Percentiles rank a stretch among this genome's conserved stretches.
Conservation (phyloP, 345 rosid genomes). For the Melastoma malabathricum region DNA sequence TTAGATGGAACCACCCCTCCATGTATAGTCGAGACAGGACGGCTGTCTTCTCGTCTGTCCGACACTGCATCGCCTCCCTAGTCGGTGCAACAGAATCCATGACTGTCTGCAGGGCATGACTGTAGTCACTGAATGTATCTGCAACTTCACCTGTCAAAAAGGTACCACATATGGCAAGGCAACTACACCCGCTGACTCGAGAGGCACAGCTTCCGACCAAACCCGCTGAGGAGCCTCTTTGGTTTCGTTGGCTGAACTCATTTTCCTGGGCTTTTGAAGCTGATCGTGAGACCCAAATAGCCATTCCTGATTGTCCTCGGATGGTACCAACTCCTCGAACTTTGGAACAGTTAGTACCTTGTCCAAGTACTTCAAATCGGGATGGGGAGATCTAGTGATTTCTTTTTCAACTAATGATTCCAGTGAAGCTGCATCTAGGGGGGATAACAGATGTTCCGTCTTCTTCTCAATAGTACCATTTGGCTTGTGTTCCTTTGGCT, state of each 20-base stretch:
- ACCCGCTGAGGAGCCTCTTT: conserved; percentile 24
- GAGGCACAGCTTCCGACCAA: conserved; percentile 47
- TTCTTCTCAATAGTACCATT: conserved; percentile 30
- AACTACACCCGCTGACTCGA: conserved; percentile 44
- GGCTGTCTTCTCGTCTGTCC: no score
- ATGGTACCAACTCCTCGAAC: conserved; percentile 32
- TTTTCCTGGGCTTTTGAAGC: conserved; percentile 13
- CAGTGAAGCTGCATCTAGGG: conserved; percentile 14
- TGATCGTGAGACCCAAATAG: conserved; percentile 15
- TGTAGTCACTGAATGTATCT: not conserved
- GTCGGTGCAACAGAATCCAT: no score
- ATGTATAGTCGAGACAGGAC: no score
- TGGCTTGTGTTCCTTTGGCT: conserved; percentile 19
- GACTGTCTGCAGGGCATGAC: not conserved
- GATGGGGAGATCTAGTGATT: conserved; percentile 46
- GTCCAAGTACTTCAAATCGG: conserved; percentile 48
- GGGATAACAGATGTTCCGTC: conserved; percentile 14
- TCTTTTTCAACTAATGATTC: conserved; percentile 25
- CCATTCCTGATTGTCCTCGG: conserved; percentile 45
- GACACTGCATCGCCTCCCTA: no score
- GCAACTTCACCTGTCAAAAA: conserved; percentile 25
- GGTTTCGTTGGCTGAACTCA: conserved; percentile 15
- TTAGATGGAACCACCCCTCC: no score
- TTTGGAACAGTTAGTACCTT: conserved; percentile 42
- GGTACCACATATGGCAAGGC: conserved; percentile 77